Conservation (phyloP, 2,329 filamentous ascomycete species). For the Tolypocladium capitatum region DNA sequence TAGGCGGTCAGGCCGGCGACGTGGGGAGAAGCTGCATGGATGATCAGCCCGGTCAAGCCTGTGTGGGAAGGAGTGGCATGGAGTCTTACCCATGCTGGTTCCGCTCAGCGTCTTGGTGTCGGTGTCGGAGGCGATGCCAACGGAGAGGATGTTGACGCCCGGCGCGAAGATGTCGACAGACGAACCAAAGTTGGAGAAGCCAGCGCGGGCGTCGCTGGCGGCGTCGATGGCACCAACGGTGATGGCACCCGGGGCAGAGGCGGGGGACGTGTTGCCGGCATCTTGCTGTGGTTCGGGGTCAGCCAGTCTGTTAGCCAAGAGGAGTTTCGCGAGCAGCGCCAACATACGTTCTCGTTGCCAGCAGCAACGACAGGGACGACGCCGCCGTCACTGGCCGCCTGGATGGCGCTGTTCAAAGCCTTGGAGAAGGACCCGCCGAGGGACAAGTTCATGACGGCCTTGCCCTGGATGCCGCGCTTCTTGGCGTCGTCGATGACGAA, state of each 20-base stretch:
- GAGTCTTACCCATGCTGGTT: conserved; percentile 39
- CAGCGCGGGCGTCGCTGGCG: conserved; percentile 30
- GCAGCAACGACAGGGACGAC: conserved; percentile 47
- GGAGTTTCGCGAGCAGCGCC: neutral
- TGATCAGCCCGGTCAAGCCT: neutral
- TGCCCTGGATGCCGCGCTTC: conserved; percentile 28
- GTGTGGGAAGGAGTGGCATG: neutral
- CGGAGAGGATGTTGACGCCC: conserved; percentile 39
- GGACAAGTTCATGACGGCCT: conserved; percentile 51
- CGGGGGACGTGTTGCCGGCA: conserved; percentile 37
- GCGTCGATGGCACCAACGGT: conserved; percentile 47
- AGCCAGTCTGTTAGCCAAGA: conserved; percentile 8
- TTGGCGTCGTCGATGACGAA: conserved; percentile 35
- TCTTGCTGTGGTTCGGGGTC: conserved; percentile 21
- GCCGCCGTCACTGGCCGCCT: conserved; percentile 33
- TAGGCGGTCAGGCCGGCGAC: conserved; percentile 56
- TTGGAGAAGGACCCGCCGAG: conserved; percentile 36
- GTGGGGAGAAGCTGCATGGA: conserved; percentile 42
- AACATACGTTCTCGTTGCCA: conserved; percentile 38
- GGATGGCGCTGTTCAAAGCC: conserved; percentile 42
- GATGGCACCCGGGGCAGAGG: conserved; percentile 41
- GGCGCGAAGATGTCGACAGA: conserved; percentile 42
- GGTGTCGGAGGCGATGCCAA: conserved; percentile 35
- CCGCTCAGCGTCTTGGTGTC: conserved; percentile 34
- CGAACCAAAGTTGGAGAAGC: conserved; percentile 46